Percentiles rank a stretch among this genome's conserved stretches.
These are phyloP conservation scores for Diaporthe sp. DNA, from an alignment of 2,329 filamentous ascomycete genomes.

Conservation along the genomic window DNA sequence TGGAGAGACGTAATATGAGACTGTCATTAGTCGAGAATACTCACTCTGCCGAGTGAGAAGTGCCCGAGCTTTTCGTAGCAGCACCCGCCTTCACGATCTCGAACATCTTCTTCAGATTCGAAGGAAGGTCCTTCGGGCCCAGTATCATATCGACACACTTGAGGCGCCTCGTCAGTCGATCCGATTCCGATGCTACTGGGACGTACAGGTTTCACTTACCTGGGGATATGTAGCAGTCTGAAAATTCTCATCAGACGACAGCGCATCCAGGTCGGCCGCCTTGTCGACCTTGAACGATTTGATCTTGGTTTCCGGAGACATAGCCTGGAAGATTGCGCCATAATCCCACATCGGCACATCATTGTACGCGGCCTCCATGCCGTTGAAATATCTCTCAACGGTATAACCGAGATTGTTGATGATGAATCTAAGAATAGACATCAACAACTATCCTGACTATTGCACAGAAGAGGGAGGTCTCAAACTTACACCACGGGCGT, in stretches of 20 bases:
- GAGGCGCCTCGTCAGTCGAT: not conserved
- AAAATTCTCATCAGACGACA: not conserved
- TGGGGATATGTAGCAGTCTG: slow-evolving; percentile 1
- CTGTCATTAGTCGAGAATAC: not conserved
- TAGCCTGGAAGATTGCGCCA: not conserved
- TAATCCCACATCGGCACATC: slow-evolving; percentile 44
- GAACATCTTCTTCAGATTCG: not conserved
- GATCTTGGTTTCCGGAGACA: not conserved
- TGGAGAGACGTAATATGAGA: not conserved
- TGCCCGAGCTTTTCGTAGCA: not conserved
- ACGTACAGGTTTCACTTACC: not conserved
- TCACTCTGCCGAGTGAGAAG: not conserved
- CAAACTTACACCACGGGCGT: slow-evolving; percentile 40
- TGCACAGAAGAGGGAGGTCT: not conserved
- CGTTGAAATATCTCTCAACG: slow-evolving; percentile 43
- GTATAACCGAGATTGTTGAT: slow-evolving; percentile 45
- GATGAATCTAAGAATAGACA: not conserved
- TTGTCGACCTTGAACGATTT: not conserved
- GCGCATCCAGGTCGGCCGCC: not conserved
- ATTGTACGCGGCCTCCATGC: slow-evolving; percentile 42
- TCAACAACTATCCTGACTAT: not conserved
- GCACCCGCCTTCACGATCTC: not conserved
- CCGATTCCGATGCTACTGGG: not conserved
- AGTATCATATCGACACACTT: slow-evolving; percentile 3
- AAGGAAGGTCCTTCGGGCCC: not conserved